Evolutionary conservation across 2,329 filamentous ascomycete genomes (phyloP), one percentile per base, ranked within the genome.

Genomic region (Alternaria triticina): DNA sequence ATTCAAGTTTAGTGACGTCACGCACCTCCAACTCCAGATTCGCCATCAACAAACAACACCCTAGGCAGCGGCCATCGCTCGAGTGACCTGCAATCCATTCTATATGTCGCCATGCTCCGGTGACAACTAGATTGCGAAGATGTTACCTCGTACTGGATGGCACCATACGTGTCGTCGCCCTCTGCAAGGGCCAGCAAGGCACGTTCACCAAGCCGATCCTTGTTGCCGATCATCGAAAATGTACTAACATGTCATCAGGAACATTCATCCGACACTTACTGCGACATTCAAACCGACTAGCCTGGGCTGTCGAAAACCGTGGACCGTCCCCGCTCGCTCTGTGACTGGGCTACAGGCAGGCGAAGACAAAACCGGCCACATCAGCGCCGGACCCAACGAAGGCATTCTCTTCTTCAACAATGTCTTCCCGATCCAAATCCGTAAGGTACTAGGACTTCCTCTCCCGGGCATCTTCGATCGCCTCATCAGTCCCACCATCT

Each of bases 391-490:
- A 3, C 82, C 90, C 1, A 91, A 94, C 70, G 93, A 98, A 82
- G 90, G 91, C 0, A 89, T 98, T 49, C 80, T 97, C 7, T 99
- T 96, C 82, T 90, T 98, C 74, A 94, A 97, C 77, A 97, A 96
- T 80, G 86, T 98, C 54, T 96, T 96, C 65, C 95, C 95, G 1
- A 84, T 96, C 27, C 91, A 89, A 70, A 85, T 97, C 33, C 86
- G 87, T 72, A 90, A 88, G 83, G 75, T 89, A 3, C 78, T 88
- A 23, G 82, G 86, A 11, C 75, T 89, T 3, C 83, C 88, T 25
- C 70, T 88, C 23, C 83, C 85, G 28, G 78, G 83, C 6, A 71
- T 87, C 4, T 72, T 89, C 56, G 83, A 84, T 68, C 80, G 81
- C 40, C 82, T 89, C 54, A 82, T 87, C 64, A 84, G 82, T 36